Percentiles rank a stretch among this genome's conserved stretches.
Conservation (phyloP, 306 rosid genomes). For the Ziziphus jujuba region DNA sequence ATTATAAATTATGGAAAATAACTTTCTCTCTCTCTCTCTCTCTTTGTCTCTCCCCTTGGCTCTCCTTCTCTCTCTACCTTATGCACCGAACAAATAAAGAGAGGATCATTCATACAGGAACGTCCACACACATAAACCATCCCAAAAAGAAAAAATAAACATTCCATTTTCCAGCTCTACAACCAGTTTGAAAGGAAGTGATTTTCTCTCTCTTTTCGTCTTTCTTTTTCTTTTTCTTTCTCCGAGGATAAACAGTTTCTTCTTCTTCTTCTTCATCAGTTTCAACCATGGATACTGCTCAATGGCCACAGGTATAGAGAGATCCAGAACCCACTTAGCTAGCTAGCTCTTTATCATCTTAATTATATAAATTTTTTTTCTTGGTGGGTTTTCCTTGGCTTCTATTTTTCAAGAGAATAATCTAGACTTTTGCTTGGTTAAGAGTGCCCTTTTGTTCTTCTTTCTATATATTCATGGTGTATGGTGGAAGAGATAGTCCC, state of each 20-base stretch:
- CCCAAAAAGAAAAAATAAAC: conserved; percentile 18
- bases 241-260: conserved; percentile 10
- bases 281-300: conserved; percentile 77
- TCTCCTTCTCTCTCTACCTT: conserved; percentile 17
- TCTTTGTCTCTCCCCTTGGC: conserved; percentile 2
- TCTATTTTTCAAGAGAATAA: conserved; percentile 12
- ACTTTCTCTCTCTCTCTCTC: conserved; percentile 9
- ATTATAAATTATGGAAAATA: conserved; percentile 1
- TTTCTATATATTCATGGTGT: conserved; percentile 3
- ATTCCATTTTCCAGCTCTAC: conserved; percentile 35
- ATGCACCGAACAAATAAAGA: conserved; percentile 28
- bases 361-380: background rate
- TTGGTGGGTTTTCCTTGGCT: conserved; percentile 3
- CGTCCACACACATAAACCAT: conserved; percentile 30
- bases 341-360: background rate
- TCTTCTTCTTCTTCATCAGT: conserved; percentile 25
- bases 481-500: conserved; percentile 22
- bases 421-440: background rate
- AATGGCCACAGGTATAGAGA: conserved; percentile 73
- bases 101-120: conserved; percentile 23
- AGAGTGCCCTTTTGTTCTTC: no score
- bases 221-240: conserved; percentile 22
- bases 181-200: background rate
- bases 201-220: conserved; percentile 7
- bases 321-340: background rate